Evolutionary conservation across 495 filamentous ascomycete genomes (phyloP), one percentile per base, ranked within the genome.

Genomic region (Talaromyces proteolyticus): DNA sequence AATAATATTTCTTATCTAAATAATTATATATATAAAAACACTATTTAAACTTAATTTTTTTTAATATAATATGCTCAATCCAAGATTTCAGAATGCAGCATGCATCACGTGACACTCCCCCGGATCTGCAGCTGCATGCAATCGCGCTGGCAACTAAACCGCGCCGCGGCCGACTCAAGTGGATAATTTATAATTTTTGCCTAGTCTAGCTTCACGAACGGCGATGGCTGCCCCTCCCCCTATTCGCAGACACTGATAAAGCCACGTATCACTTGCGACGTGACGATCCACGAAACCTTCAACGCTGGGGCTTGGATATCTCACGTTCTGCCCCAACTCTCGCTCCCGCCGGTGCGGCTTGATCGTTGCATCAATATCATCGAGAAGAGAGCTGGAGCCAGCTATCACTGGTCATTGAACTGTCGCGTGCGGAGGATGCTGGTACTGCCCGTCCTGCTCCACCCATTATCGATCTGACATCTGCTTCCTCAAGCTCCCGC

Each of bases 231-330:
- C 45, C 34, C 45, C 34, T 24, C 45, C 45, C 45, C 45, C 45
- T 47, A 47, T 47, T 47, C 36, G 19, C 26, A 38, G 18, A 19
- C 25, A 20, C 17, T 34, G 25, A 36, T 47, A 37, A 47, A 36
- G 45, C 45, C 45, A 47, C 45, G 45, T 47, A 36, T 47, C 45
- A 17, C 4, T 47, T 19, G 16, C 43, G 34, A n/a, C 7, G 34
- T n/a, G n/a, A 34, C 29, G 29, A 34, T 34, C 14, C 29, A 34
- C n/a, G n/a, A n/a, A n/a, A n/a, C n/a, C n/a, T 8, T 34, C 29
- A 10, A 14, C 29, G 29, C 29, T 14, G 14, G 14, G 14, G 29
- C 29, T 34, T 34, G 8, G 29, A 34, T 34, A 34, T 34, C 29
- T 8, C 29, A 14, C 29, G 29, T 34, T 34, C 29, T n/a, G n/a